phyloP scores from a whole-genome alignment of 2,329 filamentous ascomycete genomes.

The Aspergillus novofumigatus region DNA sequence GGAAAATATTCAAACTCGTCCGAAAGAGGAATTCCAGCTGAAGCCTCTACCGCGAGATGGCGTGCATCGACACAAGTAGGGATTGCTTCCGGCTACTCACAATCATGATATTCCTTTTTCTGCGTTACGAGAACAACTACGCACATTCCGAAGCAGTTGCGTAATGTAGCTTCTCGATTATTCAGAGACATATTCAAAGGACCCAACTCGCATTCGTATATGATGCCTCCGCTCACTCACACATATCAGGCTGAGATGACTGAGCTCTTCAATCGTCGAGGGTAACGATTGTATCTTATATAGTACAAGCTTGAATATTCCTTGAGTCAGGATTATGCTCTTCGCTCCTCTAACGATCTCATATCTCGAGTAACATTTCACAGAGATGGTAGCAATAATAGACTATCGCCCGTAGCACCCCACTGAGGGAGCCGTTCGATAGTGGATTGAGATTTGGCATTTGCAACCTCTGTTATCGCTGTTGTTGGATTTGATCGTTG shows the following conservation, averaged over 20 bases:
- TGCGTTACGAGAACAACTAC: not conserved
- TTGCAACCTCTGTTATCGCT: not conserved
- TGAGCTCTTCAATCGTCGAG: not conserved
- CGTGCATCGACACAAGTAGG: slow-evolving; percentile 1
- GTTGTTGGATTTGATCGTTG: not conserved
- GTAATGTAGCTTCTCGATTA: not conserved
- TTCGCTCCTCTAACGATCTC: not conserved
- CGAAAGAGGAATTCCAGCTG: slow-evolving; percentile 23
- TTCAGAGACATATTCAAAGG: not conserved
- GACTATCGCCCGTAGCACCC: not conserved
- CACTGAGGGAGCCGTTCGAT: not conserved
- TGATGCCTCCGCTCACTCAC: not conserved
- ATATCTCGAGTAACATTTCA: not conserved
- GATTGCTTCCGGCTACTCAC: not conserved
- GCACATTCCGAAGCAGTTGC: not conserved
- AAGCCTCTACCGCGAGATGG: slow-evolving; percentile 12
- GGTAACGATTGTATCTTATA: not conserved
- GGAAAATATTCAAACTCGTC: slow-evolving; percentile 23
- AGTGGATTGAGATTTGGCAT: not conserved
- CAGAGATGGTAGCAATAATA: not conserved
- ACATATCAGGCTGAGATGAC: not conserved
- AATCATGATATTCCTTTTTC: too few relatives aligned
- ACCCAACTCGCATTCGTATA: not conserved
- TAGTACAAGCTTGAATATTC: not conserved
- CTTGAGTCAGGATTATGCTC: not conserved